Evolutionary conservation across 805 yeast species (phyloP), one percentile per base, ranked within the genome.

Genomic region (Spathaspora arborariae): DNA sequence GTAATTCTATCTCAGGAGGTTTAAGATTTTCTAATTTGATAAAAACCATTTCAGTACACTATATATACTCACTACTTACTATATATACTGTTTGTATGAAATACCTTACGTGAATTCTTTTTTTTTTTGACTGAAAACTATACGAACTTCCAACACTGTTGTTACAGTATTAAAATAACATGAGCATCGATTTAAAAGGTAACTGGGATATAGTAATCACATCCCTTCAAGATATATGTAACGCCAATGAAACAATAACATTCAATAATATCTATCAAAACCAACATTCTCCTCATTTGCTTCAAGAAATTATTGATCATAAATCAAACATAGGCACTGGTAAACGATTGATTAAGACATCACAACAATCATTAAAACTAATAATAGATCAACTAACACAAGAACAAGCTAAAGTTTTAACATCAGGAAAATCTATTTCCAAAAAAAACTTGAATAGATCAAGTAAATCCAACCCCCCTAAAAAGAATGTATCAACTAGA

Each of bases 141-240:
- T 8, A 18, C 22, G 18, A 33, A n/a, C n/a, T n/a, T n/a, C n/a
- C n/a, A n/a, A 34, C 20, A 34, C 20, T 15, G 10, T 34, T 4
- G 10, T 24, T 24, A 10, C 27, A 13, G n/a, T 16, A 15, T 7
- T 15, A 22, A 11, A 5, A 11, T 20, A 35, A 11, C 15, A 47
- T 47, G 51, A 26, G 35, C 19, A 43, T 34, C 22, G 61, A 57
- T 46, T 75, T 78, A 72, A 84, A 79, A 20, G 81, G 84, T 1
- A 75, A 79, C 54, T 85, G 92, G 92, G 86, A 82, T 54, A 75
- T 78, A 24, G 82, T 82, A 5, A 68, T 81, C 2, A 74, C 88
- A 5, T 81, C 85, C 1, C 65, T 85, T 16, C 90, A 84, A 58
- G 90, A 84, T 54, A 73, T 83, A 9, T 81, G 81, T 60, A 83